These are phyloP conservation scores for Monilinia polystroma DNA, from an alignment of 2,329 filamentous ascomycete genomes.

Conservation along the genomic window DNA sequence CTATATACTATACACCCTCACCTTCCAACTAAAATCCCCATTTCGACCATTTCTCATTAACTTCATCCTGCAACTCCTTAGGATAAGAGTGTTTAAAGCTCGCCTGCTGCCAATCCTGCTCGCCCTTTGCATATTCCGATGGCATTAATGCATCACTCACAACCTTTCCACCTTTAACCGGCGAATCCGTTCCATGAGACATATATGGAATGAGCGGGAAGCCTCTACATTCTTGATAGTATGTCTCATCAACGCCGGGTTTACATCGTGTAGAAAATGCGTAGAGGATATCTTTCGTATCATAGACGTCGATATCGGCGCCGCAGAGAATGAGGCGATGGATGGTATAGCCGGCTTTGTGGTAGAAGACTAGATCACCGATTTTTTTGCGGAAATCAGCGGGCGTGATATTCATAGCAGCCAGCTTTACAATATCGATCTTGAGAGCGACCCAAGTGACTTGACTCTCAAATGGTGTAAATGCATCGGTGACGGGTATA, in stretches of 20 bases:
- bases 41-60: background rate
- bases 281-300: conserved; percentile 50
- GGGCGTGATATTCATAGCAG: conserved; percentile 51
- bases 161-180: conserved; percentile 46
- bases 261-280: conserved; percentile 50
- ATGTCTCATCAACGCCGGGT: conserved; percentile 46
- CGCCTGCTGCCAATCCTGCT: conserved; percentile 30
- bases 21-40: background rate
- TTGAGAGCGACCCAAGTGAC: conserved; percentile 53
- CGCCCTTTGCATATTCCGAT: conserved; percentile 44
- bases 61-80: conserved; percentile 40
- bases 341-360: conserved; percentile 47
- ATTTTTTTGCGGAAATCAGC: conserved; percentile 44
- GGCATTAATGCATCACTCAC: conserved; percentile 48
- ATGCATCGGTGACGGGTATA: conserved; percentile 26
- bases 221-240: conserved; percentile 47
- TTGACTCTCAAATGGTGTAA: conserved; percentile 48
- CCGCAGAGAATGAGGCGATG: conserved; percentile 49
- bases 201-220: conserved; percentile 46
- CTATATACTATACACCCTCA: background rate
- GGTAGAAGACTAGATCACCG: conserved; percentile 46
- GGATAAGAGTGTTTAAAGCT: conserved; percentile 35
- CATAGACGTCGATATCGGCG: conserved; percentile 50
- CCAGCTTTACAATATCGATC: conserved; percentile 56
- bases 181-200: conserved; percentile 27